Evolutionary conservation across 2,329 filamentous ascomycete genomes (phyloP).

Genomic region (Aspergillus fijiensis): DNA sequence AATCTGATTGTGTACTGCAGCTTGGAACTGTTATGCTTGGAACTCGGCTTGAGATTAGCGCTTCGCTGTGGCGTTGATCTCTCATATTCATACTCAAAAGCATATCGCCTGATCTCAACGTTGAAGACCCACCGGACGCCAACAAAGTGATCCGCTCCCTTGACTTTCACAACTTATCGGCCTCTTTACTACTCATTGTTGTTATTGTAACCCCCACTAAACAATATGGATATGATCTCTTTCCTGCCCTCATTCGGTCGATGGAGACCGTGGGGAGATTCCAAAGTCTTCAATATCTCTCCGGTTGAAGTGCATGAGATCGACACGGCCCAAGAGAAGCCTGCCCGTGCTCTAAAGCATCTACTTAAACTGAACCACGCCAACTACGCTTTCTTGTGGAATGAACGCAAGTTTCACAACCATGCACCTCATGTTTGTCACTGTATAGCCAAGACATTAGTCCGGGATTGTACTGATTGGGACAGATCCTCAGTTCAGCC

Average conservation of each 20-base stretch:
- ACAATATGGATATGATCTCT: neutral
- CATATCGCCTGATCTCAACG: constrained; percentile 3
- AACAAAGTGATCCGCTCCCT: neutral
- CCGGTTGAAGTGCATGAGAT: constrained; percentile 73
- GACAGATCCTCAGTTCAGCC: constrained; percentile 71
- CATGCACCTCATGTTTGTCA: constrained; percentile 69
- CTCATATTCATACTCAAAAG: neutral
- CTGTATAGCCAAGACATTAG: neutral
- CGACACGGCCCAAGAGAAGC: constrained; percentile 76
- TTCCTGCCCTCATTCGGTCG: neutral
- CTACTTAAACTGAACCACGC: constrained; percentile 87
- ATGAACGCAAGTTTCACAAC: constrained; percentile 74
- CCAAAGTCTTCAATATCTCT: constrained; percentile 51
- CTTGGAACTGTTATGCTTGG: neutral
- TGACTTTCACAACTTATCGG: neutral
- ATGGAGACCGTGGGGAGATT: constrained; percentile 16
- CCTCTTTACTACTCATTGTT: neutral
- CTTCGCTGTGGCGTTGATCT: neutral
- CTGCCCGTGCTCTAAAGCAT: constrained; percentile 82
- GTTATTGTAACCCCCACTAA: neutral
- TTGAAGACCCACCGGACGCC: neutral
- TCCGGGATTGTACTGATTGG: constrained; percentile 10
- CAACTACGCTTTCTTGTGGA: constrained; percentile 80
- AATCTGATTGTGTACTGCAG: neutral
- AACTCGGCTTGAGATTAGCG: neutral